phyloP scores from a whole-genome alignment of 2,329 filamentous ascomycete species.

The Basipetospora chlamydospora region DNA sequence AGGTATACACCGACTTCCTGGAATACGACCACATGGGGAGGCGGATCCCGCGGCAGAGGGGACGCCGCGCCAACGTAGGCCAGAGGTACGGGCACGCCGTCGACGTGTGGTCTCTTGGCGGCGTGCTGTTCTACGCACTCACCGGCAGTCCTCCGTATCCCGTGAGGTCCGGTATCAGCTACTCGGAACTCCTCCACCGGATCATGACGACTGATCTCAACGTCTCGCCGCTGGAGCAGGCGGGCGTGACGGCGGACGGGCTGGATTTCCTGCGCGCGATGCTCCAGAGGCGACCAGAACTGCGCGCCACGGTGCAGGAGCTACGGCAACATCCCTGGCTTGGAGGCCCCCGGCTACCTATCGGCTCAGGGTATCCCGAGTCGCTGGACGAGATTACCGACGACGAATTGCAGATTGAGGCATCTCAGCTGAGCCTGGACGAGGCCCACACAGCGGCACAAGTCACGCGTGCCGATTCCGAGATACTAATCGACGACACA shows the following conservation, averaged over 20 bases:
- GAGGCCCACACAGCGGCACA: conserved; percentile 21
- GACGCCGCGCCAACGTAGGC: conserved; percentile 35
- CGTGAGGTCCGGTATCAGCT: conserved; percentile 59
- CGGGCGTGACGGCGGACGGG: conserved; percentile 47
- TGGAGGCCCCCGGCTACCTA: conserved; percentile 14
- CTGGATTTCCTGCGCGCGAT: conserved; percentile 66
- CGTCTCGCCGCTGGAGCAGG: conserved; percentile 42
- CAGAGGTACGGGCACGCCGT: conserved; percentile 80
- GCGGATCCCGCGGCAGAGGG: conserved; percentile 46
- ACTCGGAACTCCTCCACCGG: conserved; percentile 65
- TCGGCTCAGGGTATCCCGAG: conserved; percentile 20
- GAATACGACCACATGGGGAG: conserved; percentile 59
- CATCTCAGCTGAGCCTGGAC: conserved; percentile 50
- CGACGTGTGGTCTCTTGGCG: conserved; percentile 92
- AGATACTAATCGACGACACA: conserved; percentile 1
- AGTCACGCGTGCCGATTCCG: conserved; percentile 1
- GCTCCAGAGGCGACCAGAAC: conserved; percentile 64
- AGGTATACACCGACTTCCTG: conserved; percentile 69
- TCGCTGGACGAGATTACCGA: conserved; percentile 49
- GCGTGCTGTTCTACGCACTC: conserved; percentile 80
- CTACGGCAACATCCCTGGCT: conserved; percentile 67
- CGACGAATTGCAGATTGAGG: conserved; percentile 38
- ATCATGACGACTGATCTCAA: conserved; percentile 73
- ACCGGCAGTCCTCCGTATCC: conserved; percentile 69
- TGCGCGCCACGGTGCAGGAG: conserved; percentile 58